Base-by-base conservation (phyloP, 2,329 filamentous ascomycete genomes). In the Phialocephala sp. region DNA sequence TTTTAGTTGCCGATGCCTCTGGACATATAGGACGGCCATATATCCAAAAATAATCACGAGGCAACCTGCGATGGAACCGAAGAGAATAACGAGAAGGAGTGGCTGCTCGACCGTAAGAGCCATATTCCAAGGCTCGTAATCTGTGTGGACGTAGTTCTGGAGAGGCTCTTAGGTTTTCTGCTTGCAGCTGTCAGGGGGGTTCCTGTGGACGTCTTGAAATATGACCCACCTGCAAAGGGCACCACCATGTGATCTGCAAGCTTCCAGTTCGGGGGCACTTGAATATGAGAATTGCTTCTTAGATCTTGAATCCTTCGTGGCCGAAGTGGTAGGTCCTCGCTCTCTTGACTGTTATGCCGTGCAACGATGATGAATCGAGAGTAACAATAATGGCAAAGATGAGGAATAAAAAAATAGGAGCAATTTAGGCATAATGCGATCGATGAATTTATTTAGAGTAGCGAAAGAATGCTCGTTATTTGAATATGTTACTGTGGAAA, bases 41-140 rank as follows among this genome's bases (percentile, higher is more conserved):
- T 72, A 72, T 14, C 47, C 59, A 12, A 66, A 60, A 27, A 66
- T 66, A 12, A 67, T 59, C 15, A 66, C 24, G 3, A 68, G 35
- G 37, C 58, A 66, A 35, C 59, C n/a, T 5, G 59, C 66, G 43
- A 63, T 69, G 9, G 64, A 59, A 39, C 67, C 68, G 35, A 68
- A 69, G 1, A 72, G 20, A 35, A 71, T 63, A 37, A 69, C 52
- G 27, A 72, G 66, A 32, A 70, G 59, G 15, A 69, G 59, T 35
- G 59, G 41, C 39, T 72, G 70, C 8, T 45, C 60, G 22, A 72
- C 62, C 5, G 59, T 69, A 27, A 61, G 36, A 36, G 65, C 64
- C 69, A 70, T 70, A 45, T 18, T 37, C 58, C 11, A 59, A 32
- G 24, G 39, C 36, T 55, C 45, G 35, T 50, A 5, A 18, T 52